Percentiles rank a stretch among this genome's conserved stretches.
These are phyloP conservation scores for Vitis hybrid DNA, from an alignment of 177 flowering plant genomes.

Conservation along the genomic window DNA sequence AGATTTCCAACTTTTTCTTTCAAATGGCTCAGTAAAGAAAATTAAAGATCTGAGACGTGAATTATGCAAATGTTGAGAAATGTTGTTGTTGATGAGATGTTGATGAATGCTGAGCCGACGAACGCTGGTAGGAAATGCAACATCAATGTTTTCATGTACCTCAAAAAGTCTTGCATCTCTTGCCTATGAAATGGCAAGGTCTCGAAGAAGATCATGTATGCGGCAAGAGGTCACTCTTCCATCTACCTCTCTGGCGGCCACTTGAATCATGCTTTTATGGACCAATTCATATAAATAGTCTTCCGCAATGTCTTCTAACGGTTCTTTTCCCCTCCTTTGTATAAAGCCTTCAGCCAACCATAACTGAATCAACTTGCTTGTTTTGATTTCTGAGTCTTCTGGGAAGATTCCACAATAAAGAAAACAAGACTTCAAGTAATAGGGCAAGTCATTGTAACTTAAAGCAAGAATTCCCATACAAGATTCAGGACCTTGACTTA, in stretches of 20 bases:
- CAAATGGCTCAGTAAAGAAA: too few relatives aligned
- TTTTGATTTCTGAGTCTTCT: background rate
- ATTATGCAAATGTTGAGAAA: too few relatives aligned
- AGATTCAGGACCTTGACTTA: too few relatives aligned
- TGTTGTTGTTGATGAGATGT: too few relatives aligned
- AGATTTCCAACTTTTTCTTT: too few relatives aligned
- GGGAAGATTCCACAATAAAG: background rate
- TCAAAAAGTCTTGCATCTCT: background rate
- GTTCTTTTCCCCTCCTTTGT: background rate
- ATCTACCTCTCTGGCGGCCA: background rate
- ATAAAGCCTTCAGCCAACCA: background rate
- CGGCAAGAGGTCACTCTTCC: background rate
- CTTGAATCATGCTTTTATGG: background rate
- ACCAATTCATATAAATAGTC: background rate
- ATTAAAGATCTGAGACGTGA: too few relatives aligned
- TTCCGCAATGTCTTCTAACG: background rate
- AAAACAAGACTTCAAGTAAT: slow-evolving; percentile 5
- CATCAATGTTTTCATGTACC: too few relatives aligned
- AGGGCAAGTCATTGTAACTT: background rate
- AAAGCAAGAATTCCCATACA: too few relatives aligned
- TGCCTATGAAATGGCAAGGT: background rate
- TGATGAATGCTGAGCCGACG: too few relatives aligned
- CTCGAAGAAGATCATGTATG: background rate
- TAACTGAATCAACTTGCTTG: too few relatives aligned
- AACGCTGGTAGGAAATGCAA: too few relatives aligned